Evolutionary conservation across 352 stramenopile species (phyloP).

Genomic region (Phytophthora chlamydospora): DNA sequence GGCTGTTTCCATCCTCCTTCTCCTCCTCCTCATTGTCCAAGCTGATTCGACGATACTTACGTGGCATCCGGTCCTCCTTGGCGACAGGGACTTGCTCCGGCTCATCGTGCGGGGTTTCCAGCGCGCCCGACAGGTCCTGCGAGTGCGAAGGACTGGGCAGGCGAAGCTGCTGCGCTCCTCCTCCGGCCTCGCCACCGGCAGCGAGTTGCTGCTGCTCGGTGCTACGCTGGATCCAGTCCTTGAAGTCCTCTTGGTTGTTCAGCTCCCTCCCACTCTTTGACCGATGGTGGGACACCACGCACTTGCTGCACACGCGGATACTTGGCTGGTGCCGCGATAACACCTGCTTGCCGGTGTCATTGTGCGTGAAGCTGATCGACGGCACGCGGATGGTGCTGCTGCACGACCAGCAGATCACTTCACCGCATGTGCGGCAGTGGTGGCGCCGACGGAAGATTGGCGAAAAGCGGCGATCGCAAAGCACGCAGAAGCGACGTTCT

Average conservation of each 20-base stretch:
- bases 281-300: conserved; percentile 79
- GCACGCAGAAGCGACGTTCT: conserved; percentile 82
- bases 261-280: conserved; percentile 73
- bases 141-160: conserved; percentile 66
- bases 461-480: conserved; percentile 83
- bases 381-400: conserved; percentile 85
- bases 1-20: conserved; percentile 51
- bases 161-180: conserved; percentile 40
- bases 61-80: conserved; percentile 46
- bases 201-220: conserved; percentile 52
- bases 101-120: conserved; percentile 35
- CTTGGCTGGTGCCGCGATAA: conserved; percentile 80
- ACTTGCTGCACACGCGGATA: conserved; percentile 87
- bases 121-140: conserved; percentile 61
- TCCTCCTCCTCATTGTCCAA: conserved; percentile 79
- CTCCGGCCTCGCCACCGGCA: conserved; percentile 29
- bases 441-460: conserved; percentile 87
- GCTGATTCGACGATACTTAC: conserved; percentile 63
- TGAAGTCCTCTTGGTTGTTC: conserved; percentile 83
- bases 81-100: conserved; percentile 23
- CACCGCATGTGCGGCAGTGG: conserved; percentile 87
- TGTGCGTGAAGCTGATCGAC: conserved; percentile 87
- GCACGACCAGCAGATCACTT: conserved; percentile 90
- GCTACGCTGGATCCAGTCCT: conserved; percentile 79
- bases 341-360: conserved; percentile 79